phyloP scores from a whole-genome alignment of 2,329 filamentous ascomycete species.

The Leptosphaerulina australis region DNA sequence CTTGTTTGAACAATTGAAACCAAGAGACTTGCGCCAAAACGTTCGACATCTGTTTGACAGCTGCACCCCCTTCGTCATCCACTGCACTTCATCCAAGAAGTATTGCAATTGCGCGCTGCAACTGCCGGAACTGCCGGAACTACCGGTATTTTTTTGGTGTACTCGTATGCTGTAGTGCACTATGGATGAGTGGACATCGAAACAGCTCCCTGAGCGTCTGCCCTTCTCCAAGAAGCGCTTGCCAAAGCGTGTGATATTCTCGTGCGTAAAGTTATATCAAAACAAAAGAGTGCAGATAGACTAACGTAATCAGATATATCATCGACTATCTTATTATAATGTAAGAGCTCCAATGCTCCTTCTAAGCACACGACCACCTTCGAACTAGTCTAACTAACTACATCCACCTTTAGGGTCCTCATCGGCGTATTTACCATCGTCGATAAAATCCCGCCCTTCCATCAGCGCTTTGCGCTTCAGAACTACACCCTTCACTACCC shows the following conservation, averaged over 20 bases:
- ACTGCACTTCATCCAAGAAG: slow-evolving; percentile 10
- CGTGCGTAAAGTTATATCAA: slow-evolving; percentile 48
- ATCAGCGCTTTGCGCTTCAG: slow-evolving; percentile 62
- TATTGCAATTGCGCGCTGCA: slow-evolving; percentile 15
- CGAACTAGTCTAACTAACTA: slow-evolving; percentile 29
- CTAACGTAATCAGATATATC: slow-evolving; percentile 56
- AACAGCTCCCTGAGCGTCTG: slow-evolving; percentile 53
- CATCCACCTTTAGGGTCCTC: slow-evolving; percentile 51
- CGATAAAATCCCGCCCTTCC: slow-evolving; percentile 61
- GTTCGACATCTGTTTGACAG: slow-evolving; percentile 15
- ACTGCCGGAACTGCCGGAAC: slow-evolving; percentile 16
- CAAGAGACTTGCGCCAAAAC: slow-evolving; percentile 21
- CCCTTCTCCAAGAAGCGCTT: slow-evolving; percentile 61
- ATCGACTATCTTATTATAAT: slow-evolving; percentile 65
- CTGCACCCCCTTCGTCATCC: slow-evolving; percentile 16
- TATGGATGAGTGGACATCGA: slow-evolving; percentile 46
- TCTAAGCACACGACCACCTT: slow-evolving; percentile 44
- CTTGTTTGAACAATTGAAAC: slow-evolving; percentile 26
- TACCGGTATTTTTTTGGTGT: slow-evolving; percentile 14
- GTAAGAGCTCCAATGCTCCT: slow-evolving; percentile 47
- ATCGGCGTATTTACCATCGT: slow-evolving; percentile 59
- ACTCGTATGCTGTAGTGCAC: slow-evolving; percentile 29
- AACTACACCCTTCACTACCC: slow-evolving; percentile 65
- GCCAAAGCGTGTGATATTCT: slow-evolving; percentile 58
- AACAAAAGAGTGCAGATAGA: neutral